Evolutionary conservation across 805 yeast species (phyloP).

Genomic region (Zygotorulaspora florentina): DNA sequence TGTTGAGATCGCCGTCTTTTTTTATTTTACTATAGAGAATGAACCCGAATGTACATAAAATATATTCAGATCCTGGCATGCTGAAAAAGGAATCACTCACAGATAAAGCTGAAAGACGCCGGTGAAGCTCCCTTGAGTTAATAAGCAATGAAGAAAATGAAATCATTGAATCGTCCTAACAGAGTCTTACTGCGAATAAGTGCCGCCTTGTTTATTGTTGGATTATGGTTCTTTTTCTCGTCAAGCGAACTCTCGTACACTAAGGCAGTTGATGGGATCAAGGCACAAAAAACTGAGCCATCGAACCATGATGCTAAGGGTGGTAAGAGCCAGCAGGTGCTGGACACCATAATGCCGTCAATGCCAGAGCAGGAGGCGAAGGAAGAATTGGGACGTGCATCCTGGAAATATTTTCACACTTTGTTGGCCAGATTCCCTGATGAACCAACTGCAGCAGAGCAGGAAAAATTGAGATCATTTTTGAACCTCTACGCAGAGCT

Average conservation of each 20-base stretch:
- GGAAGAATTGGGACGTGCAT: constrained; percentile 84
- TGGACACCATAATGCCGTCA: constrained; percentile 76
- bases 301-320: constrained; percentile 5
- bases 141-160: constrained; percentile 5
- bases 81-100: no score
- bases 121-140: background rate
- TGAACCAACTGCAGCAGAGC: constrained; percentile 60
- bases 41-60: constrained; percentile 1
- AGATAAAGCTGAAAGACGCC: no score
- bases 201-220: constrained; percentile 17
- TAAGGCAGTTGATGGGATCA: constrained; percentile 19
- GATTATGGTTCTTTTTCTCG: constrained; percentile 27
- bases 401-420: constrained; percentile 92
- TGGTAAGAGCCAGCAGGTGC: background rate
- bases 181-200: constrained; percentile 12
- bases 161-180: constrained; percentile 3
- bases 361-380: constrained; percentile 70
- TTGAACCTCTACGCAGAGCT: constrained; percentile 79
- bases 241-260: constrained; percentile 24
- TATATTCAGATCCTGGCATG: background rate
- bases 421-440: constrained; percentile 90
- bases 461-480: constrained; percentile 57
- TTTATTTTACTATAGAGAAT: background rate
- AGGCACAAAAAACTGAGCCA: constrained; percentile 5
- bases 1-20: background rate